Evolutionary conservation across 2,329 filamentous ascomycete species (phyloP), one percentile per base, ranked within the genome.

Genomic region (Blastomyces silverae): DNA sequence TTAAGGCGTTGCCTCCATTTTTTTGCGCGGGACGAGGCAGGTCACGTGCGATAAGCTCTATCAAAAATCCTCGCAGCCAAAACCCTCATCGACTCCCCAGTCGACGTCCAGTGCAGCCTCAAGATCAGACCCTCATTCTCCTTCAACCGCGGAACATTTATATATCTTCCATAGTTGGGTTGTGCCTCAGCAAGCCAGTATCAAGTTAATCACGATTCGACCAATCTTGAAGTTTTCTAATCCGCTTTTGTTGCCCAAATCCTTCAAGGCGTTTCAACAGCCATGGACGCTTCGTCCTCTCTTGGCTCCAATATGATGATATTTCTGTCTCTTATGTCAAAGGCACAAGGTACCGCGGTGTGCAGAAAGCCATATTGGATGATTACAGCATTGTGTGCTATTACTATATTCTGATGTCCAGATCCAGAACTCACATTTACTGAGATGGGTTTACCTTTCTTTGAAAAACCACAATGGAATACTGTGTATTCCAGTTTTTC

Each of bases 21-120:
- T 50, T 50, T 13, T 50, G 2, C n/a, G 46, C 46, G 46, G 46
- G n/a, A 20, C 3, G 17, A 22, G 1, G 6, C 1, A 50, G 11
- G 48, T 50, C 48, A 50, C 48, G 48, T 50, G 48, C 11, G 48
- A 50, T 50, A 50, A 48, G 46, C 20, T 48, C 46, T n/a, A 22
- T n/a, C 46, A 48, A 48, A 48, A 22, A 20, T 6, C 31, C 31
- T 7, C 4, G 31, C 31, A 28, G 31, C 5, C 31, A 5, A 34
- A 8, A 34, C 5, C 31, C 31, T 31, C 5, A 31, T 31, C 31
- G 5, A 31, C 31, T 31, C 31, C 31, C 2, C 31, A 31, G 31
- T 5, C 31, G 31, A 31, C 31, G 5, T 2, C 31, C n/a, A 31
- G 2, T 31, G 31, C 31, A 44, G 13, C 15, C 42, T 44, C 42